A percentile compares a stretch with the other conserved stretches of the same genome.
Evolutionary conservation across 371 early-diverging fungal genomes (phyloP).

Genomic region (Apophysomyces trapeziformis): DNA sequence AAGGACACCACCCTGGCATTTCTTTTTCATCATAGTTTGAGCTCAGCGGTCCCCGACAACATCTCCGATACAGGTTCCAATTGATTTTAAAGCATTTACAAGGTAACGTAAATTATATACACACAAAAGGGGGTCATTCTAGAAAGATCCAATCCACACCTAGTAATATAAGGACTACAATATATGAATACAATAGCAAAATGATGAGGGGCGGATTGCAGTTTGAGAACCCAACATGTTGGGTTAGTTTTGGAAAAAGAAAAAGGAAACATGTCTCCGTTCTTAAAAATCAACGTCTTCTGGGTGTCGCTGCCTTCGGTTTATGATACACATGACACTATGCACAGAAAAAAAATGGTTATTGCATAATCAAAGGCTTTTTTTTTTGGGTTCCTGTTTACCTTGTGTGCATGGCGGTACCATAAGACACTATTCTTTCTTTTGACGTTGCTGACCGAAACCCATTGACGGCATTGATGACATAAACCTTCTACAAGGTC

Average conservation of each 20-base stretch:
- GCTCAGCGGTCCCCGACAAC: not conserved
- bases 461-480: slow-evolving; percentile 88
- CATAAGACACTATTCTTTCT: slow-evolving; percentile 82
- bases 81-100: not conserved
- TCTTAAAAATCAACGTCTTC: slow-evolving; percentile 1
- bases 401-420: slow-evolving; percentile 92
- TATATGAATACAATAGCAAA: slow-evolving; percentile 7
- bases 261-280: not conserved
- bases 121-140: slow-evolving; percentile 5
- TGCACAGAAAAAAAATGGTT: not conserved
- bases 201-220: not conserved
- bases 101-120: slow-evolving; percentile 9
- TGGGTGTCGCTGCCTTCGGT: slow-evolving; percentile 55
- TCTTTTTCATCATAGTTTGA: no score
- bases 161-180: slow-evolving; percentile 2
- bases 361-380: not conserved
- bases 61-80: not conserved
- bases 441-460: slow-evolving; percentile 79
- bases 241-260: not conserved
- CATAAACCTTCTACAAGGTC: slow-evolving; percentile 86
- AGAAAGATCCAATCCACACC: slow-evolving; percentile 8
- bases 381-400: slow-evolving; percentile 23
- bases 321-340: slow-evolving; percentile 87
- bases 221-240: not conserved
- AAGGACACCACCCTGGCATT: no score